Base-by-base conservation (phyloP, 2,329 filamentous ascomycete genomes). In the Herpotrichia juniperi region DNA sequence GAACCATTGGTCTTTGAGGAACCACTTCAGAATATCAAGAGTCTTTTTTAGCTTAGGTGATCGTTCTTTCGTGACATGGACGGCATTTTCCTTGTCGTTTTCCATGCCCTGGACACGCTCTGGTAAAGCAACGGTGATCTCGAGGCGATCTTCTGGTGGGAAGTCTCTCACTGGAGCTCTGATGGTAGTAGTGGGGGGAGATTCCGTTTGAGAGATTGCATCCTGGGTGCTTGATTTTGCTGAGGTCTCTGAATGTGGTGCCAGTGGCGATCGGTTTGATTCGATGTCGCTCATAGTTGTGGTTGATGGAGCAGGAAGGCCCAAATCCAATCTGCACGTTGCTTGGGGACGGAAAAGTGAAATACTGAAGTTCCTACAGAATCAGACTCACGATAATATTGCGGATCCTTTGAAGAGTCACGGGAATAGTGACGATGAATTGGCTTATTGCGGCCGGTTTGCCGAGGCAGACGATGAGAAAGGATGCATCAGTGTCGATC, bases 1-100 rank as follows among this genome's bases (percentile, higher is more conserved):
- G 50, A 89, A 81, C 83, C 86, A 89, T 74, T 89, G 86, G 49
- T 82, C 80, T 44, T 76, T 68, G 42, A 84, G 43, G 50, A 83
- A 71, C 53, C 69, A 73, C 43, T 61, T 59, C 1, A 71, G 31
- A 19, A 60, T 49, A 2, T 21, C 16, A 4, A 60, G 16, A 9
- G 8, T 28, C 28, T 47, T 58, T 54, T 47, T 19, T 9, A 40
- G 8, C 21, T 4, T 40, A 3, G 19, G 21, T 24, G 21, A 24
- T 24, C 21, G 19, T 25, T 24, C 14, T n/a, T 22, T 24, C 19
- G 4, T 9, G 9, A 14, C 7, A n/a, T 7, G 3, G 22, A 14
- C 3, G 25, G 19, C 25, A 6, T 12, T 14, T n/a, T 24, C 10
- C 21, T 40, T 19, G 6, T 19, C 14, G 7, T 22, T 19, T 21